Evolutionary conservation across 2,329 filamentous ascomycete species (phyloP), one percentile per base, ranked within the genome.

Genomic region (Aspergillus terreus): DNA sequence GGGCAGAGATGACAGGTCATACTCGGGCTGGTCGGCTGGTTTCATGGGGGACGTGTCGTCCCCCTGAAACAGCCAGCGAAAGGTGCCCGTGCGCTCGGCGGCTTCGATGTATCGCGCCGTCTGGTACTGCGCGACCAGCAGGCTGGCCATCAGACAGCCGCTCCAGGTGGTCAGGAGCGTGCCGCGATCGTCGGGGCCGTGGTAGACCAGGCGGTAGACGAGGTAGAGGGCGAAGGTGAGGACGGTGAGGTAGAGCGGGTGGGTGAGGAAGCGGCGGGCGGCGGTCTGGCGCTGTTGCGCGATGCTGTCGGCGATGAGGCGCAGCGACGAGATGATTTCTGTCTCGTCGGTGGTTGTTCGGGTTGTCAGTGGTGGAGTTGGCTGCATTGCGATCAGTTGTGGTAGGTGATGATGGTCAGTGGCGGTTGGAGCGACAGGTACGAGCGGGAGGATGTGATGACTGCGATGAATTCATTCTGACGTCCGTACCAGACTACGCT

Each of bases 211-310:
- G 40, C 75, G 71, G 23, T 67, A 71, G 17, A 76, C 55, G 4
- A 75, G 43, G 4, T 71, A 63, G 17, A 77, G 60, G 33, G 75
- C 52, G 0, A 63, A 64, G 4, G 73, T 62, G n/a, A 76, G 56
- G 1, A 67, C 11, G 2, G 66, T 58, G 27, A 78, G 59, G 60
- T 76, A 79, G 44, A 76, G 63, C 25, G 80, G 76, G 70, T 90
- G 83, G 61, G 81, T 82, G 55, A 88, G 76, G 53, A 94, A 74
- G 56, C 82, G 74, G 50, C 76, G 74, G 41, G 84, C 82, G 17
- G 88, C 83, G 7, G 80, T 73, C 66, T 90, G 85, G 55, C 87
- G 84, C 76, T 94, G 90, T 71, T 95, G 87, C 33, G 89, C 88
- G 46, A 95, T 82, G 52, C 86, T 90, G 71, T 92, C 89, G 54